phyloP scores from a whole-genome alignment of 352 stramenopile species.

The Globisporangium solare region DNA sequence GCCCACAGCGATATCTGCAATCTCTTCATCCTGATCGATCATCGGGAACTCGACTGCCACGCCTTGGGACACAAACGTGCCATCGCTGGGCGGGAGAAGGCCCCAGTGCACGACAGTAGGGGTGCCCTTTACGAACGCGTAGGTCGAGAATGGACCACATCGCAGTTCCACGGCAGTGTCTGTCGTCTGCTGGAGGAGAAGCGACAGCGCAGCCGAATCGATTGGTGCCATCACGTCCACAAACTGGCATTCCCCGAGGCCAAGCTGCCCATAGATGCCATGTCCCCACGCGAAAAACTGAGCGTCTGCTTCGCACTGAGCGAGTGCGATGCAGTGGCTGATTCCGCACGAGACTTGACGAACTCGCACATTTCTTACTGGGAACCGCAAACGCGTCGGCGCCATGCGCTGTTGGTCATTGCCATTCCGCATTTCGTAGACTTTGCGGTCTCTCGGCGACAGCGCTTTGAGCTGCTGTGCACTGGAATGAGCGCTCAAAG shows the following conservation, averaged over 20 bases:
- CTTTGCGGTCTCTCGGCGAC: constrained; percentile 4
- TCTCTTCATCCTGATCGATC: constrained; percentile 7
- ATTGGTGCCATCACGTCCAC: constrained; percentile 21
- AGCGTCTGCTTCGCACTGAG: background rate
- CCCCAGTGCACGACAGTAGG: constrained; percentile 33
- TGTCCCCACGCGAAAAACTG: constrained; percentile 30
- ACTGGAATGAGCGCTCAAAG: constrained; percentile 12
- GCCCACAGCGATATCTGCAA: constrained; percentile 22
- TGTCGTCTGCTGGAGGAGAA: too few relatives aligned
- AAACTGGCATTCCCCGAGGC: constrained; percentile 23
- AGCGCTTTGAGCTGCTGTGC: constrained; percentile 18
- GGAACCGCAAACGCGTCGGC: too few relatives aligned
- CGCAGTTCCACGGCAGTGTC: constrained; percentile 9
- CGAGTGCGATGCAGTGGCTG: constrained; percentile 34
- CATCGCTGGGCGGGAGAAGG: constrained; percentile 15
- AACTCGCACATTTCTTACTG: constrained; percentile 10
- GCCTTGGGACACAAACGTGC: constrained; percentile 14
- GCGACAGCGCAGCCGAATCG: background rate
- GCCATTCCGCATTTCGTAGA: background rate
- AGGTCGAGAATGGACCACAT: constrained; percentile 34
- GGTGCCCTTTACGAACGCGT: constrained; percentile 15
- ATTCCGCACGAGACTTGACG: constrained; percentile 32
- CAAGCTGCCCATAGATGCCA: constrained; percentile 43
- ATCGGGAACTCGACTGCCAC: constrained; percentile 14
- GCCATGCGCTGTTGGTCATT: too few relatives aligned